A percentile compares a stretch with the other conserved stretches of the same genome.
Conservation (phyloP, 225 moss, liverwort and hornwort species). For the Sphagnum contortum region DNA sequence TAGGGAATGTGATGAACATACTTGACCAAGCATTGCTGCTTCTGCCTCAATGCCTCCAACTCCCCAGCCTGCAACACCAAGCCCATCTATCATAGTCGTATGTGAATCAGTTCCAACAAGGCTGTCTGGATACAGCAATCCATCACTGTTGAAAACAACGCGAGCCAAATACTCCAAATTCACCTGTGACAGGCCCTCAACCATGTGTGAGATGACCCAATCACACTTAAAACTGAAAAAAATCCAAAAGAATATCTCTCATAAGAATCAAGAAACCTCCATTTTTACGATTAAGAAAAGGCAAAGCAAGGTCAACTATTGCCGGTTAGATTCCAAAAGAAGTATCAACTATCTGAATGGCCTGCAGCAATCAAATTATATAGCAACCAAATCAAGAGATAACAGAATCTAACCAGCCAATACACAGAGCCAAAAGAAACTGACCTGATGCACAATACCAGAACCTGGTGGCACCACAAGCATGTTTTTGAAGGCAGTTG, state of each 20-base stretch:
- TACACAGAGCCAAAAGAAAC: conserved; percentile 6
- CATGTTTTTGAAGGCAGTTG: conserved; percentile 92
- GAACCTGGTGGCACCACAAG: conserved; percentile 97
- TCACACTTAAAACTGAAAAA: not conserved
- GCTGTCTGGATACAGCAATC: conserved; percentile 81
- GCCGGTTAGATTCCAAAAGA: not conserved
- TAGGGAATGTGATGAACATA: conserved; percentile 15
- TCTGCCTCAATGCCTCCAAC: conserved; percentile 99
- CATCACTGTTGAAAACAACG: conserved; percentile 76
- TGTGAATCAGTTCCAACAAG: conserved; percentile 99
- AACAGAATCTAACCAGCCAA: not conserved
- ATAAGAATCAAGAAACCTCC: not conserved
- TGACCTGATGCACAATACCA: conserved; percentile 93
- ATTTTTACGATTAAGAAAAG: not conserved
- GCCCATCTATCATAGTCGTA: conserved; percentile 98
- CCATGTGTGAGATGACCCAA: not conserved
- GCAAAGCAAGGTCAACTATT: not conserved
- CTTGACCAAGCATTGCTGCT: conserved; percentile 99
- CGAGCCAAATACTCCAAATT: conserved; percentile 94
- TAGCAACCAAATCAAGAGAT: not conserved
- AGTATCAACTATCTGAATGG: too few relatives aligned
- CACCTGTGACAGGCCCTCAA: conserved; percentile 36
- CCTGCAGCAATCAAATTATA: too few relatives aligned
- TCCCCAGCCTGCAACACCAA: conserved; percentile 99
- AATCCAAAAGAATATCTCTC: not conserved